Base-by-base conservation (phyloP, 2,329 filamentous ascomycete genomes). In the Colletotrichum liaoningense region DNA sequence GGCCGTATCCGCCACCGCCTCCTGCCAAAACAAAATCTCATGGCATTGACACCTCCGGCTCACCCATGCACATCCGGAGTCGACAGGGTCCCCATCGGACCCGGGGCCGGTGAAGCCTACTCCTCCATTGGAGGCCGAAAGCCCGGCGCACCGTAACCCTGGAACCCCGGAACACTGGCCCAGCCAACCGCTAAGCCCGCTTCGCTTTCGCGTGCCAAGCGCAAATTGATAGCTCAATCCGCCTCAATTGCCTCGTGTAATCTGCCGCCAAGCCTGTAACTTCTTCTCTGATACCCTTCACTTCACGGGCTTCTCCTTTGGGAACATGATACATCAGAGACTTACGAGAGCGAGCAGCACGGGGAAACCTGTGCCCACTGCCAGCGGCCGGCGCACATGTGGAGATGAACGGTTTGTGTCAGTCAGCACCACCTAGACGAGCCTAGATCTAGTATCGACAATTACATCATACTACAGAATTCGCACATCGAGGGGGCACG, bases 401-500 rank as follows among this genome's bases (percentile, higher is more conserved):
- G 42, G 60, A 63, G 60, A 54, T 49, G 16, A 52, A 52, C 42
- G 42, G 59, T 4, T 42, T 42, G 59, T 63, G 60, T 33, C 60
- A 52, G 60, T 63, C 28, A 63, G 60, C 60, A 54, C 60, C 60
- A 63, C 16, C 7, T 49, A n/a, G 42, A n/a, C 42, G 42, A 49
- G 8, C 42, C 16, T 14, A 54, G 28, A 54, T 11, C n/a, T 33
- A 26, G 46, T 9, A 33, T 42, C 28, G 60, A 24, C 26, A n/a
- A 63, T 63, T 63, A 33, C 60, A 52, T 63, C 60, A 63, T 35
- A 35, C 30, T 42, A 24, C 28, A 16, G 42, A 14, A 11, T 63
- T 63, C 42, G 14, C 42, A 35, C 35, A 16, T 30, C 57, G 28
- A 30, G 26, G 35, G 35, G 24, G 56, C 26, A 16, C 22, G 33